Percentiles rank a stretch among this genome's conserved stretches.
These are phyloP conservation scores for Cucumis sativus DNA, from an alignment of 306 rosid genomes.

Conservation along the genomic window Cucumber_9930_V3 NC_026656.2:2851001-2851500, in stretches of 20 bases:
- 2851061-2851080: background rate
- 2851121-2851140: background rate
- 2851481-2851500: constrained; percentile 46
- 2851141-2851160: background rate
- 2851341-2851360: constrained; percentile 1
- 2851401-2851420: constrained; percentile 40
- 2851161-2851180: background rate
- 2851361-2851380: constrained; percentile 27
- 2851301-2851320: background rate
- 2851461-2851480: constrained; percentile 57
- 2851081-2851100: background rate
- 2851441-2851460: constrained; percentile 57
- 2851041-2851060: background rate
- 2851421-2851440: constrained; percentile 44
- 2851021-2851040: too few relatives aligned
- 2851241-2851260: background rate
- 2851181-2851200: background rate
- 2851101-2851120: background rate
- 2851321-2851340: background rate
- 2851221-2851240: background rate
- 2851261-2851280: constrained; percentile 5
- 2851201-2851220: background rate
- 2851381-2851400: constrained; percentile 19
- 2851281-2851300: background rate
- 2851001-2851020: too few relatives aligned